phyloP scores from a whole-genome alignment of 495 filamentous ascomycete species.

The Trypethelium eluteriae region DNA sequence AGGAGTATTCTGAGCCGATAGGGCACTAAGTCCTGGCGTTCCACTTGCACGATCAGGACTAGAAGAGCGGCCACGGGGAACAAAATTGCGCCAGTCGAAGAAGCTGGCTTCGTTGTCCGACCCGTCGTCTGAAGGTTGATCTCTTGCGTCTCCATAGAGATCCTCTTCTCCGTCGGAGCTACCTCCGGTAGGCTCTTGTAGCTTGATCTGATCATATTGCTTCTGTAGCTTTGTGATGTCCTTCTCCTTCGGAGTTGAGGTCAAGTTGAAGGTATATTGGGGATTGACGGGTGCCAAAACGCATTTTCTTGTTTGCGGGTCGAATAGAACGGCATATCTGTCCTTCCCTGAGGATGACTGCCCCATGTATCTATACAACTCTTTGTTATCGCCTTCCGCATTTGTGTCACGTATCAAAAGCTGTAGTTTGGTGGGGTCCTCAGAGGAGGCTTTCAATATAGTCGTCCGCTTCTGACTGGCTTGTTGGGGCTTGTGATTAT shows the following conservation, averaged over 20 bases:
- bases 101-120: constrained; percentile 14
- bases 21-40: neutral
- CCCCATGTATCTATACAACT: constrained; percentile 15
- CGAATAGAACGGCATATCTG: constrained; percentile 17
- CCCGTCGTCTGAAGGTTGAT: constrained; percentile 12
- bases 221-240: constrained; percentile 13
- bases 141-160: constrained; percentile 18
- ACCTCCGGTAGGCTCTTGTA: neutral
- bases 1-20: constrained; percentile 11
- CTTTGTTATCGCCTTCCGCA: constrained; percentile 12
- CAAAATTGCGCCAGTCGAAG: constrained; percentile 21
- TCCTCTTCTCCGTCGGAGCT: constrained; percentile 18
- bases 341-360: neutral
- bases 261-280: constrained; percentile 23
- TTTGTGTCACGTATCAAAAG: constrained; percentile 15
- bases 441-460: neutral
- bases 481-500: constrained; percentile 23
- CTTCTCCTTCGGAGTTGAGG: constrained; percentile 19
- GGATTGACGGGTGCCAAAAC: constrained; percentile 18
- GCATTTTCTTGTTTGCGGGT: constrained; percentile 17
- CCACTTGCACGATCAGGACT: constrained; percentile 9
- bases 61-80: constrained; percentile 4
- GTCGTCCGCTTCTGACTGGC: constrained; percentile 15
- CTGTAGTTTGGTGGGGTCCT: neutral
- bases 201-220: constrained; percentile 19